Evolutionary conservation across 805 yeast genomes (phyloP).

Genomic region (Debaryomyces tyrocola): DNA sequence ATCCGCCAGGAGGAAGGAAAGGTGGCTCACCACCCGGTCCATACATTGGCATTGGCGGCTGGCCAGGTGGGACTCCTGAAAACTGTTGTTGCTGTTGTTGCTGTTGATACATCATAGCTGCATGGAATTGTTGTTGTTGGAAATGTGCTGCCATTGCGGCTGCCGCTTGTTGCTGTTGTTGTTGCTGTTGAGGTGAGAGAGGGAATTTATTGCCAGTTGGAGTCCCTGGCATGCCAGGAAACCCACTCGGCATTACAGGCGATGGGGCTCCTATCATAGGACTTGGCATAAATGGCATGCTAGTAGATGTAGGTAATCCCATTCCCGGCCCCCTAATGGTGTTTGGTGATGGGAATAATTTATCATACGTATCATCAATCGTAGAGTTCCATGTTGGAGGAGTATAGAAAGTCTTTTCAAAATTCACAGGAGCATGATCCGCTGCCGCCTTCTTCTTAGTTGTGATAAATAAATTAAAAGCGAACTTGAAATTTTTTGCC

Average conservation of each 20-base stretch:
- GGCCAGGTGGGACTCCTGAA: constrained; percentile 30
- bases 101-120: constrained; percentile 40
- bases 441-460: constrained; percentile 34
- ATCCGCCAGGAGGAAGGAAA: constrained; percentile 36
- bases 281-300: constrained; percentile 29
- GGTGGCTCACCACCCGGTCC: constrained; percentile 29
- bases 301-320: constrained; percentile 14
- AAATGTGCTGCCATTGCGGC: constrained; percentile 33
- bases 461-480: constrained; percentile 55
- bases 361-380: constrained; percentile 55
- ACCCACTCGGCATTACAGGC: not conserved
- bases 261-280: constrained; percentile 29
- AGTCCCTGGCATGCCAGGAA: constrained; percentile 5
- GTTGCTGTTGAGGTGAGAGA: constrained; percentile 33
- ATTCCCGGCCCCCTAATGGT: constrained; percentile 13
- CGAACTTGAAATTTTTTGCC: constrained; percentile 34
- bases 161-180: constrained; percentile 16
- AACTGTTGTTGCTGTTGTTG: constrained; percentile 32
- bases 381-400: constrained; percentile 77
- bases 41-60: constrained; percentile 34
- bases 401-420: constrained; percentile 67
- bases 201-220: constrained; percentile 21
- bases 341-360: constrained; percentile 47
- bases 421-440: constrained; percentile 22
- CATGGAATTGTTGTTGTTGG: constrained; percentile 38